Base-by-base conservation (phyloP, 495 filamentous ascomycete genomes). In the Penicillium coprophilum region DNA sequence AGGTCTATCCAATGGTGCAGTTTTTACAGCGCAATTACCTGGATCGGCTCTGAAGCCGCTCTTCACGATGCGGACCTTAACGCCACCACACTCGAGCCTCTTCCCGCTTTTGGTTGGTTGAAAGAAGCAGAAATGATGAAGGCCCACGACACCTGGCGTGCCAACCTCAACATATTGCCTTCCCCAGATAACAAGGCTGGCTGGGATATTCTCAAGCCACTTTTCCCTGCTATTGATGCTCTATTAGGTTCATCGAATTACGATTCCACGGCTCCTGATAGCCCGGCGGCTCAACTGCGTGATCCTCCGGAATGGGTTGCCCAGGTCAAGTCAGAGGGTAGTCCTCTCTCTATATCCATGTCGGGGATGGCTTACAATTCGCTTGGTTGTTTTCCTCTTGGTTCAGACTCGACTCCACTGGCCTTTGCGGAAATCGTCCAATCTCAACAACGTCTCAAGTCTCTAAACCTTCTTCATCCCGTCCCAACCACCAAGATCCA, bases 381-480 rank as follows among this genome's bases (percentile, higher is more conserved):
- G 12, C 68, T 82, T n/a, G 82, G 82, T 11, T 84, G 82, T 53
- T 83, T 84, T 53, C 81, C 80, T 9, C 63, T 85, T n/a, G 82
- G 82, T 0, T 71, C 79, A 5, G 71, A 82, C 28, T 62, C 73
- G 1, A 72, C 73, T 4, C 54, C 68, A 24, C 53, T 69, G 19
- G 73, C 75, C 23, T 84, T 82, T 52, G 71, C 72, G 1, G 75
- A 80, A 21, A 73, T 83, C 34, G 64, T 82, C 23, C 66, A 77
- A 36, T 77, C 75, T 21, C 82, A 83, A 57, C 71, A 71, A 50
- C 77, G 75, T 10, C 65, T 85, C 3, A 75, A 73, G 48, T 61
- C 63, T 4, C 68, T 82, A 6, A 68, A 66, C 1, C 64, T 85
- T 32, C 74, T 85, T 12, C 73, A 79, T 41, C 72, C 71, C 9